Evolutionary conservation across 2,329 filamentous ascomycete species (phyloP).

Genomic region (Fusarium lyarnte): DNA sequence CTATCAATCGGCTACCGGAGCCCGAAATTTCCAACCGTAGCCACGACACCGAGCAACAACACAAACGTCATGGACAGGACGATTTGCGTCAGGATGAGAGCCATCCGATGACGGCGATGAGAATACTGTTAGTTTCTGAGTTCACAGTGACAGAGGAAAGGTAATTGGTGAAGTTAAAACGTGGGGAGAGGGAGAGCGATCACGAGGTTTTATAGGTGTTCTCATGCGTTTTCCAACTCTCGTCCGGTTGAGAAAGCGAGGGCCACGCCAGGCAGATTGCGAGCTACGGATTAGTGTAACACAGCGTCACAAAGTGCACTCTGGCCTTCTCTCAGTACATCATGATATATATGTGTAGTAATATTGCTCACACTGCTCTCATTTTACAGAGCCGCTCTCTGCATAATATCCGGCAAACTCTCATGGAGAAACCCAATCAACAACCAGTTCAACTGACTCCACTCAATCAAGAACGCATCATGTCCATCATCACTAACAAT

Average conservation of each 20-base stretch:
- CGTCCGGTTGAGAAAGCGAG: neutral
- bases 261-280: neutral
- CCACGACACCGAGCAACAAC: neutral
- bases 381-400: neutral
- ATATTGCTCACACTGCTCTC: too few relatives aligned
- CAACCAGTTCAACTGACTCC: neutral
- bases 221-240: neutral
- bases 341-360: too few relatives aligned
- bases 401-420: neutral
- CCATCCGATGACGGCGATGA: neutral
- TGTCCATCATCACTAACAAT: neutral
- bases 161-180: rapidly evolving
- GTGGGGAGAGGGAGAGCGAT: neutral
- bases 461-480: neutral
- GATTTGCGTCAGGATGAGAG: neutral
- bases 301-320: rapidly evolving
- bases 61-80: neutral
- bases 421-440: neutral
- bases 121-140: neutral
- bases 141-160: neutral
- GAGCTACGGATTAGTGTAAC: neutral
- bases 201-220: neutral
- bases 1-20: rapidly evolving
- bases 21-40: rapidly evolving
- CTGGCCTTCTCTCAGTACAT: rapidly evolving